Conservation (phyloP, 169 alveolate species). For the Pseudocohnilembus persalinus region DNA sequence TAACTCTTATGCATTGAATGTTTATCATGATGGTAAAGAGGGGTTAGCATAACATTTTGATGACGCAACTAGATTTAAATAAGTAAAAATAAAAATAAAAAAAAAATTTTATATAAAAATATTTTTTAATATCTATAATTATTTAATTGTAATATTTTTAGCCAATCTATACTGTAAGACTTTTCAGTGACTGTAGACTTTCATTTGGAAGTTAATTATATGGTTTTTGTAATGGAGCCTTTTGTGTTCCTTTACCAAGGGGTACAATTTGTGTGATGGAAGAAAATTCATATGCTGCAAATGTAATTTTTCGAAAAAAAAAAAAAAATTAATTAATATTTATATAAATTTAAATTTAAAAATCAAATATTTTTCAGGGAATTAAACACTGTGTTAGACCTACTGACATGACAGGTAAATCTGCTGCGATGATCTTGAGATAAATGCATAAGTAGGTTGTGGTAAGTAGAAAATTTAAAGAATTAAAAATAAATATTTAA, state of each 20-base stretch:
- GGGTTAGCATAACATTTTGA: slow-evolving; percentile 82
- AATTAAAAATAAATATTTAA: too few relatives aligned
- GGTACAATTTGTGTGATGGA: slow-evolving; percentile 77
- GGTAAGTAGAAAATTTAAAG: slow-evolving; percentile 15
- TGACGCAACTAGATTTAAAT: slow-evolving; percentile 77
- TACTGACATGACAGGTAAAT: slow-evolving; percentile 78
- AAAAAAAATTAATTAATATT: too few relatives aligned
- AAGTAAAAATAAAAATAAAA: slow-evolving; percentile 46
- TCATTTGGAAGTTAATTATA: slow-evolving; percentile 73
- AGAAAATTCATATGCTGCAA: slow-evolving; percentile 76
- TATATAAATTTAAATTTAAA: too few relatives aligned
- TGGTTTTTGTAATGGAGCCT: slow-evolving; percentile 76
- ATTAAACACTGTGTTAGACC: slow-evolving; percentile 86
- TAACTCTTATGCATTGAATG: slow-evolving; percentile 74
- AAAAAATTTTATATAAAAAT: background rate
- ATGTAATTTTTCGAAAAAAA: too few relatives aligned
- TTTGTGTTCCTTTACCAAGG: slow-evolving; percentile 71
- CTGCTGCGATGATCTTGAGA: slow-evolving; percentile 71
- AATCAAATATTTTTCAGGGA: slow-evolving; percentile 9
- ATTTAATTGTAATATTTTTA: slow-evolving; percentile 2
- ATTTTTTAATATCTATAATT: background rate
- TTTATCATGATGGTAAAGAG: slow-evolving; percentile 81
- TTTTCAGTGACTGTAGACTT: slow-evolving; percentile 71
- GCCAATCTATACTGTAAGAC: slow-evolving; percentile 75
- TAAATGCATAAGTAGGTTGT: slow-evolving; percentile 70